Evolutionary conservation across 1,284 basidiomycete genomes (phyloP), one percentile per base, ranked within the genome.

Genomic region (Fomitopsis pinicola): DNA sequence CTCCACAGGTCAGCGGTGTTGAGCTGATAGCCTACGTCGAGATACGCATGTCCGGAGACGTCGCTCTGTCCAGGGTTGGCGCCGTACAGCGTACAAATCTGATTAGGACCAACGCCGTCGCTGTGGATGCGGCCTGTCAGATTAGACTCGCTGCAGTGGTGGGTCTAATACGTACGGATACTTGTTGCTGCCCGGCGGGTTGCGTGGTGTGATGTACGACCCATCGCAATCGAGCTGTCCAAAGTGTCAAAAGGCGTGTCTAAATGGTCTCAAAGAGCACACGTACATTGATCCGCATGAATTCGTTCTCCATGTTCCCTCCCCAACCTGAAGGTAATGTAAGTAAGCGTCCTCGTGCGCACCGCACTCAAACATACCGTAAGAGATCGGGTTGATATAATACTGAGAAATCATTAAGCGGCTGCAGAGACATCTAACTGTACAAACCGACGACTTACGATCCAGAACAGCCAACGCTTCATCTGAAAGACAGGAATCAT

Each of bases 391-490:
- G 68, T 92, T 90, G 64, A 92, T 75, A 73, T 92, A 90, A 68
- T 83, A 89, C 86, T 88, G 44, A 30, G n/a, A 45, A 45, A 38
- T 46, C 57, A 22, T 38, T 6, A 48, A 22, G 22, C 22, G 22
- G 30, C 55, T 22, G 57, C 15, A 14, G 38, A 14, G 17, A 22
- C 42, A 42, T 9, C 12, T 7, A 30, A 48, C 35, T 7, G 40
- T n/a, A 17, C 6, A 40, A 46, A 22, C 22, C n/a, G 53, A 9
- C 2, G 3, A 79, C 82, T 69, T 67, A 87, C 86, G 50, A 94
- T 85, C 92, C 93, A 95, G 78, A 91, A 93, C 17, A 95, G 73
- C 93, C 93, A 96, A 57, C 91, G 78, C 72, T 93, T 90, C 92
- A 96, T 94, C 61, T 83, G 78, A 64, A 82, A 81, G 8, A 87